Percentiles rank a stretch among this genome's conserved stretches.
Conservation (phyloP, 179 eudicot genomes). For the Sideroxylon spinosum region DNA sequence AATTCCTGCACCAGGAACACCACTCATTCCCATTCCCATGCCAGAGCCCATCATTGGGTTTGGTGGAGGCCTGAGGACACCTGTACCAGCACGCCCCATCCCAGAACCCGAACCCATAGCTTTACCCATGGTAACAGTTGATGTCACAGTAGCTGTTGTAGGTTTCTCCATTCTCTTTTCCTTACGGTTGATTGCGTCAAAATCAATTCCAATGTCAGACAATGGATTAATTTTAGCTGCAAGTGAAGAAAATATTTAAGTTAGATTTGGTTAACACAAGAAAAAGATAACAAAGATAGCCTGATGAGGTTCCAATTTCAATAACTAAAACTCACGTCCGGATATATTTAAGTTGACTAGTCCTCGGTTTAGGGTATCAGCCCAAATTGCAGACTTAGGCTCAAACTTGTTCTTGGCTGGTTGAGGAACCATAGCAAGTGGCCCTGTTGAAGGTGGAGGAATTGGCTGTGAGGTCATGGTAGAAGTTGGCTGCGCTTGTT, state of each 20-base stretch:
- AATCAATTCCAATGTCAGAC: conserved; percentile 87
- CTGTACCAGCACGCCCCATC: conserved; percentile 80
- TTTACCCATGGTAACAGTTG: conserved; percentile 83
- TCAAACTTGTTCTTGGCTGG: conserved; percentile 74
- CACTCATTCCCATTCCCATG: conserved; percentile 50
- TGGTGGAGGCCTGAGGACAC: conserved; percentile 50
- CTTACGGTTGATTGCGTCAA: conserved; percentile 89
- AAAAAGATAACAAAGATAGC: background rate
- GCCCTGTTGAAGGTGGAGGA: conserved; percentile 38
- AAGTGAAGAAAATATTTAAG: conserved; percentile 16
- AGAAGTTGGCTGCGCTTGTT: conserved; percentile 18
- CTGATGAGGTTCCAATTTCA: background rate
- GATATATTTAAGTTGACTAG: conserved; percentile 89
- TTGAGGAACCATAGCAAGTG: conserved; percentile 55
- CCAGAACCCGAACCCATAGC: conserved; percentile 99
- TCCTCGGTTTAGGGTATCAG: conserved; percentile 91
- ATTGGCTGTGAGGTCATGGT: conserved; percentile 31
- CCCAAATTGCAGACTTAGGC: conserved; percentile 91
- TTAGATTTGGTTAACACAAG: conserved; percentile 8
- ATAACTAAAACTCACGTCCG: conserved; percentile 61
- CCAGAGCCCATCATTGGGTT: conserved; percentile 57
- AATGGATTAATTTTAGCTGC: conserved; percentile 93
- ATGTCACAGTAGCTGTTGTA: conserved; percentile 43
- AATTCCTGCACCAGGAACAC: conserved; percentile 27
- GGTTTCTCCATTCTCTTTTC: conserved; percentile 97